Evolutionary conservation across 306 rosid species (phyloP).

Genomic region (Inga laurina): DNA sequence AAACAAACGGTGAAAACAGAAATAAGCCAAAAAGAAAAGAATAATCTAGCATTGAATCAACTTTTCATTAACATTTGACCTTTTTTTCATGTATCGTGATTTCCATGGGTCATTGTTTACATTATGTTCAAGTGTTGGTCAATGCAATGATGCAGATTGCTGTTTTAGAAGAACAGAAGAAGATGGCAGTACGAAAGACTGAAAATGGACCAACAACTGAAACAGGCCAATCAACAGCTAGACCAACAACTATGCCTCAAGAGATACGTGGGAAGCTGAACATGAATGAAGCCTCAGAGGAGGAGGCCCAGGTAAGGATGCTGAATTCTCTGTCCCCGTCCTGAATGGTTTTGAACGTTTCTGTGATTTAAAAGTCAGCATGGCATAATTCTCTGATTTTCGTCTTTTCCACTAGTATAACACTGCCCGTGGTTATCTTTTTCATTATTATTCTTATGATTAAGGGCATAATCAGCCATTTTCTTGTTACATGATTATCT

Average conservation of each 20-base stretch:
- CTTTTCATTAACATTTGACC: conserved; percentile 5
- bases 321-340: conserved; percentile 4
- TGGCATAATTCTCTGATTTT: not conserved
- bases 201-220: conserved; percentile 42
- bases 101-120: not conserved
- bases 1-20: not conserved
- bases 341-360: conserved; percentile 27
- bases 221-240: conserved; percentile 33
- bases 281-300: conserved; percentile 47
- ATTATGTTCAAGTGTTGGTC: conserved; percentile 18
- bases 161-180: conserved; percentile 76
- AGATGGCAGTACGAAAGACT: conserved; percentile 38
- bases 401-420: not conserved
- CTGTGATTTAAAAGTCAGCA: conserved; percentile 7
- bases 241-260: conserved; percentile 28
- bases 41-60: not conserved
- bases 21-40: not conserved
- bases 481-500: not conserved
- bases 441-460: not conserved
- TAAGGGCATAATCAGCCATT: not conserved
- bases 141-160: conserved; percentile 63
- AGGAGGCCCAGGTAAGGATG: conserved; percentile 52
- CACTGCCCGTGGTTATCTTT: not conserved
- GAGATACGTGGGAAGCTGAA: conserved; percentile 41
- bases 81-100: not conserved